A percentile compares a stretch with the other conserved stretches of the same genome.
phyloP scores from a whole-genome alignment of 164 flowering plant species.

The Nymphaea colorata region DNA sequence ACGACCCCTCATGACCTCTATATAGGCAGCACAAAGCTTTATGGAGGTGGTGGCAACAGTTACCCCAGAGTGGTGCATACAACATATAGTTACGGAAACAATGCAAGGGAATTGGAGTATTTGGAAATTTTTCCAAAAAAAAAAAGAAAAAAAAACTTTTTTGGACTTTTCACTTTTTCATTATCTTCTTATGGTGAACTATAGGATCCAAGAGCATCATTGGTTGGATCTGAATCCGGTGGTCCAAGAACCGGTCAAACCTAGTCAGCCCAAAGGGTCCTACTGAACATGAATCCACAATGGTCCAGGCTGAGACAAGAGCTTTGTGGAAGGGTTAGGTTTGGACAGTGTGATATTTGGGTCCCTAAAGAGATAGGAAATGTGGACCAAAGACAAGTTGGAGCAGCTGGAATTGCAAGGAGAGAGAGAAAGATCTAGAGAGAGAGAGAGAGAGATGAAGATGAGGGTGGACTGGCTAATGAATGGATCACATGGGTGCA shows the following conservation, averaged over 20 bases:
- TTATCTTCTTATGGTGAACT: background rate
- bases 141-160: too few species aligned
- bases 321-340: background rate
- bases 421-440: conserved; percentile 3
- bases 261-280: background rate
- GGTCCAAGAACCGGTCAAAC: background rate
- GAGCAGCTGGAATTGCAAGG: background rate
- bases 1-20: too few species aligned
- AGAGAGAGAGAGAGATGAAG: conserved; percentile 3
- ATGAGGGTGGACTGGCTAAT: conserved; percentile 4
- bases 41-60: too few species aligned
- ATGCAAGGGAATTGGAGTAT: too few species aligned
- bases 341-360: background rate
- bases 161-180: too few species aligned
- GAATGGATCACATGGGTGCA: conserved; percentile 1
- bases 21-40: too few species aligned
- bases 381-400: background rate
- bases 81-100: too few species aligned
- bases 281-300: background rate
- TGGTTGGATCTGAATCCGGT: background rate
- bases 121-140: too few species aligned
- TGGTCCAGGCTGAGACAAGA: background rate
- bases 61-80: too few species aligned
- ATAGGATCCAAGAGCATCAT: background rate
- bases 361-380: background rate